Evolutionary conservation across 1,139 yeast species (phyloP).

Genomic region (Yamadazyma atmosphaerica): DNA sequence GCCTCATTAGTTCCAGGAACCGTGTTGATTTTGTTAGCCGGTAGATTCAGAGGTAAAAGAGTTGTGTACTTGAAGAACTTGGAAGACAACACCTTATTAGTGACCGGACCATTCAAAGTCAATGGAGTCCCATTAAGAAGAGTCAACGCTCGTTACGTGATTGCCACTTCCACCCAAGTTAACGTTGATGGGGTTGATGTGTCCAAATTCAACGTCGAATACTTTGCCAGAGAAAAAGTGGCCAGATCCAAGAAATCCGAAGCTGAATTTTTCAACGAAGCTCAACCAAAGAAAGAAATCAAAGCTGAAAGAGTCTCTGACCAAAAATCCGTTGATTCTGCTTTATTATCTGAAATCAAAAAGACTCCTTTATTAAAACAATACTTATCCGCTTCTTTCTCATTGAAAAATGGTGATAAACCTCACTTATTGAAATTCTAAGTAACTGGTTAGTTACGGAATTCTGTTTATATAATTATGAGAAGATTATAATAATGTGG

Average conservation of each 20-base stretch:
- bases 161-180: conserved; percentile 96
- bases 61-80: conserved; percentile 97
- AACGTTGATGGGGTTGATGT: conserved; percentile 79
- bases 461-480: conserved; percentile 15
- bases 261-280: conserved; percentile 93
- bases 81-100: conserved; percentile 98
- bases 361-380: conserved; percentile 98
- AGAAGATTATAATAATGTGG: conserved; percentile 15
- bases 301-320: conserved; percentile 96
- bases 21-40: conserved; percentile 96
- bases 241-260: conserved; percentile 78
- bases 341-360: conserved; percentile 91
- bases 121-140: conserved; percentile 99
- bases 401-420: conserved; percentile 98
- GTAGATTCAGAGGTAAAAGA: conserved; percentile 99
- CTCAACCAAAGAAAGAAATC: conserved; percentile 81
- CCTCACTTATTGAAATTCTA: conserved; percentile 99
- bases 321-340: conserved; percentile 96
- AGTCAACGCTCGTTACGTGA: conserved; percentile 98
- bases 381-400: conserved; percentile 95
- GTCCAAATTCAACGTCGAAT: conserved; percentile 90
- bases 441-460: conserved; percentile 20
- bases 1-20: conserved; percentile 98
- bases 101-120: conserved; percentile 99
- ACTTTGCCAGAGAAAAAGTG: conserved; percentile 96